Evolutionary conservation across 768 basidiomycete species (phyloP).

Genomic region (Myochromella boudieri): DNA sequence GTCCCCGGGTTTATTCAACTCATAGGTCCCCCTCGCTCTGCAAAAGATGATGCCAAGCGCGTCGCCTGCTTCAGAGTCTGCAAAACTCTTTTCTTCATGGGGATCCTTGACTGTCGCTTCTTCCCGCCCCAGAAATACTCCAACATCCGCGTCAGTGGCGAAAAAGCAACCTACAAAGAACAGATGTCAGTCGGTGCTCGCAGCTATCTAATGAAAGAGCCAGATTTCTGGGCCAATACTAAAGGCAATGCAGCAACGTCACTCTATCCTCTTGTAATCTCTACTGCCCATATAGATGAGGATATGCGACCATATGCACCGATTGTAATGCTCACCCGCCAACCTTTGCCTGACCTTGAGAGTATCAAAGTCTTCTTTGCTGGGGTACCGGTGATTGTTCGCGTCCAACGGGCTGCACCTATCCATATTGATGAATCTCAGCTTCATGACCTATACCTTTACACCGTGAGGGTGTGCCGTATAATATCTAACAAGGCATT

Average conservation of each 20-base stretch:
- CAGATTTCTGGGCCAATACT: conserved; percentile 67
- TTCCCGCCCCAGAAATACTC: conserved; percentile 34
- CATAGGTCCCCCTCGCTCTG: conserved; percentile 44
- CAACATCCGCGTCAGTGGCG: conserved; percentile 15
- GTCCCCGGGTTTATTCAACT: conserved; percentile 41
- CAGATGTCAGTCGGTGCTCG: conserved; percentile 42
- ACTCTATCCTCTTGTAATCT: conserved; percentile 62
- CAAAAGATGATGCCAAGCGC: conserved; percentile 54
- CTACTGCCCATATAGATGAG: conserved; percentile 30
- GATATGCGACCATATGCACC: conserved; percentile 47
- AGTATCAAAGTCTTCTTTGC: conserved; percentile 62
- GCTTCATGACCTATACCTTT: conserved; percentile 50
- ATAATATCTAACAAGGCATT: conserved; percentile 69
- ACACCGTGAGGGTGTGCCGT: conserved; percentile 64
- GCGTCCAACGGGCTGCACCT: conserved; percentile 46
- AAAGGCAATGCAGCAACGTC: conserved; percentile 20
- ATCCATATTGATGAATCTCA: conserved; percentile 47
- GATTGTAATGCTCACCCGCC: conserved; percentile 64
- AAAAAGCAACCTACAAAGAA: conserved; percentile 13
- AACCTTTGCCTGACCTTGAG: conserved; percentile 59
- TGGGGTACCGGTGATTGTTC: conserved; percentile 41
- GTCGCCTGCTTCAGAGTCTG: conserved; percentile 61
- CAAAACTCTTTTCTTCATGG: conserved; percentile 43
- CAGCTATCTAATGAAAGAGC: conserved; percentile 54
- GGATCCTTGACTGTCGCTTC: conserved; percentile 50